These are phyloP conservation scores for Boletus sp. DNA, from an alignment of 768 basidiomycete species.

Conservation along the genomic window DNA sequence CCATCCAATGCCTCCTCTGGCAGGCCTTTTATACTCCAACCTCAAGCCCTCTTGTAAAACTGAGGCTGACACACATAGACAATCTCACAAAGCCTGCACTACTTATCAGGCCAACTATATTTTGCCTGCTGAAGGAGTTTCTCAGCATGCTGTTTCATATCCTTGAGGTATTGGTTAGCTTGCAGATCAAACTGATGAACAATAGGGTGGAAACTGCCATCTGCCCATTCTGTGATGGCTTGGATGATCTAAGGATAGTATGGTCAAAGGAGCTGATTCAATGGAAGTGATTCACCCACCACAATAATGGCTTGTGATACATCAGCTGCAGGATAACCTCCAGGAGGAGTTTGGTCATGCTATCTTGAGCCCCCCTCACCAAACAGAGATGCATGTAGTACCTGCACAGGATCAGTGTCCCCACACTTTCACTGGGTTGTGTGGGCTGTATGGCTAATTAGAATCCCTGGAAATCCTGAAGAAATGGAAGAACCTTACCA, in stretches of 20 bases:
- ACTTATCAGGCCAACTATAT: too few species aligned
- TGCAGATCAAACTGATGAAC: not conserved
- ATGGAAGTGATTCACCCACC: not conserved
- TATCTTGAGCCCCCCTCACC: not conserved
- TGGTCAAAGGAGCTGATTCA: not conserved
- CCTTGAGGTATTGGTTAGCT: not conserved
- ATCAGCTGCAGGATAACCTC: not conserved
- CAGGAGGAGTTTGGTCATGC: not conserved
- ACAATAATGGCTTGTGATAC: not conserved
- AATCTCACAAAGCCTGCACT: too few species aligned
- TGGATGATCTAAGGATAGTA: not conserved
- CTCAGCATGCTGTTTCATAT: too few species aligned
- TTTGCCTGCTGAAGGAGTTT: too few species aligned
- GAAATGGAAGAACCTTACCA: too few species aligned
- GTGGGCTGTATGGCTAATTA: not conserved
- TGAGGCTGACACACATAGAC: too few species aligned
- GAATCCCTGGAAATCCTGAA: too few species aligned
- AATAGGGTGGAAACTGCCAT: not conserved
- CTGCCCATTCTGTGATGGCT: not conserved
- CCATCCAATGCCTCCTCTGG: too few species aligned
- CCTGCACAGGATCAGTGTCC: not conserved
- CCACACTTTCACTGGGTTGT: not conserved
- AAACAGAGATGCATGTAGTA: not conserved
- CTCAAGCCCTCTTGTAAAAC: too few species aligned
- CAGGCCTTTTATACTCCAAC: too few species aligned